These are phyloP conservation scores for Narthecium ossifragum DNA, from an alignment of 106 monocot species.

Conservation along the genomic window DNA sequence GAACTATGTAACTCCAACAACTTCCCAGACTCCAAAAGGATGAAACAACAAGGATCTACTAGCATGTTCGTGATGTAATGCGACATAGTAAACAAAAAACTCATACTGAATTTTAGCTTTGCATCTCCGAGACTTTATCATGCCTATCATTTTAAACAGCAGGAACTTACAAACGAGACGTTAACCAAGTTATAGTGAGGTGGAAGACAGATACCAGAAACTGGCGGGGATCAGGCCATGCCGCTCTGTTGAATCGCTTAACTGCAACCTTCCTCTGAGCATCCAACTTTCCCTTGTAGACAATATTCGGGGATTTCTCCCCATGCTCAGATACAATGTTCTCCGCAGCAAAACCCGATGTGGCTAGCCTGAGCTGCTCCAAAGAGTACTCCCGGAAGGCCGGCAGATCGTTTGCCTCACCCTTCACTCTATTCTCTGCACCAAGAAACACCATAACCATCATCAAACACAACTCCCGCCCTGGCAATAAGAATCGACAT, in stretches of 20 bases:
- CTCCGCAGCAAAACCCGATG: slow-evolving; percentile 70
- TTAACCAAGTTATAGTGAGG: too few species aligned
- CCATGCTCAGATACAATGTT: slow-evolving; percentile 96
- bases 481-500: too few species aligned
- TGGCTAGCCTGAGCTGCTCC: slow-evolving; percentile 83
- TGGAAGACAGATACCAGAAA: slow-evolving; percentile 64
- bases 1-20: too few species aligned
- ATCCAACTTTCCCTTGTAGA: slow-evolving; percentile 91
- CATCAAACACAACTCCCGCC: slow-evolving; percentile 3
- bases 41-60: too few species aligned
- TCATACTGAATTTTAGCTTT: too few species aligned
- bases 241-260: slow-evolving; percentile 82
- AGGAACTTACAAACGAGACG: too few species aligned
- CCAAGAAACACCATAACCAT: slow-evolving; percentile 8
- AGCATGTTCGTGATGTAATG: too few species aligned
- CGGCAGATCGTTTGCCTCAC: slow-evolving; percentile 46
- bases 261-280: slow-evolving; percentile 76
- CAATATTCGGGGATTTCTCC: slow-evolving; percentile 93
- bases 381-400: slow-evolving; percentile 80
- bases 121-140: too few species aligned
- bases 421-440: slow-evolving; percentile 49
- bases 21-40: too few species aligned
- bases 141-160: too few species aligned
- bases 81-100: too few species aligned
- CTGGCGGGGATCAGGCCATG: slow-evolving; percentile 93